phyloP scores from a whole-genome alignment of 805 yeast species.

The Metschnikowia picachoensis region DNA sequence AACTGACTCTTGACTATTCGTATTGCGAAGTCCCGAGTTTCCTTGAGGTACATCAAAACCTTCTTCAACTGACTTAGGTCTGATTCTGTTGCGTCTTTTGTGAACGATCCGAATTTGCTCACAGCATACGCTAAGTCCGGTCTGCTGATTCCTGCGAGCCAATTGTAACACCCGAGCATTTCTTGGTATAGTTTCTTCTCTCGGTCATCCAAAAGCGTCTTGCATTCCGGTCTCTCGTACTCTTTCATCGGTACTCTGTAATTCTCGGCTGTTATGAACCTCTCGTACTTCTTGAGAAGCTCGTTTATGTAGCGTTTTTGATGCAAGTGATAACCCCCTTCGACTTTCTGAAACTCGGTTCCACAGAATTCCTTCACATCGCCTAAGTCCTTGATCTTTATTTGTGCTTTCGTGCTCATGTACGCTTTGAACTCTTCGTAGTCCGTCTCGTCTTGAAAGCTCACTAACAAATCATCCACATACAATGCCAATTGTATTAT shows the following conservation, averaged over 20 bases:
- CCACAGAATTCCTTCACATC: slow-evolving; percentile 2
- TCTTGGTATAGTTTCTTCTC: background rate
- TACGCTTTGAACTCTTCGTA: background rate
- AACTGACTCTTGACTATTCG: background rate
- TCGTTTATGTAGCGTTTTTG: background rate
- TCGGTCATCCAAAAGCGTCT: background rate
- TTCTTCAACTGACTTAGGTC: background rate
- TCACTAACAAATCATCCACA: background rate
- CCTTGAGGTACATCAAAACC: background rate
- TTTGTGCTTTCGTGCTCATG: background rate
- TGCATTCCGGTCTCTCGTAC: background rate
- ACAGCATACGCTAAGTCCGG: background rate
- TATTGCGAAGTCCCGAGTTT: background rate
- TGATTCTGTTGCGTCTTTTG: background rate
- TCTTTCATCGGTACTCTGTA: background rate
- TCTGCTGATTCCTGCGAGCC: slow-evolving; percentile 1
- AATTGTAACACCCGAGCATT: slow-evolving; percentile 1
- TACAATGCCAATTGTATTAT: background rate
- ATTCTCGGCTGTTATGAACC: too few relatives aligned
- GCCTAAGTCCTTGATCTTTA: background rate
- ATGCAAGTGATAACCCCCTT: background rate
- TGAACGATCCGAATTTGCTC: slow-evolving; percentile 1
- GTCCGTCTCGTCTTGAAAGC: background rate
- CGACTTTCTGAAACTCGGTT: background rate
- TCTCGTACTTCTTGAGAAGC: background rate